Evolutionary conservation across 1,284 basidiomycete species (phyloP).

Genomic region (Boletus hoseneyae): DNA sequence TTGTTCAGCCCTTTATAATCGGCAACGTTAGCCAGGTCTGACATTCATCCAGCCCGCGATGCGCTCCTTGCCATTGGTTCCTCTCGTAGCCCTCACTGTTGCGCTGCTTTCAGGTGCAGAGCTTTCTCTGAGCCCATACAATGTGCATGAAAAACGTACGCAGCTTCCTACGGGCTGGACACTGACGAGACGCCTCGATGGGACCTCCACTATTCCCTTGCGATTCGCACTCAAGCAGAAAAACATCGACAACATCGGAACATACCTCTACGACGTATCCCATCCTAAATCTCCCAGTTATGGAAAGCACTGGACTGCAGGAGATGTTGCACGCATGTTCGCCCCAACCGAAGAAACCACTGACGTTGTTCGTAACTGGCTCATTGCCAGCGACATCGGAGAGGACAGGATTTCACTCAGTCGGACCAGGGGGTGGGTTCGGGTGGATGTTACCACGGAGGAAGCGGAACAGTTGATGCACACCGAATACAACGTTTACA

Average conservation of each 20-base stretch:
- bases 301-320: constrained; percentile 42
- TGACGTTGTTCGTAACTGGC: constrained; percentile 35
- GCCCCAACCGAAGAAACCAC: constrained; percentile 37
- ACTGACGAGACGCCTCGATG: too few species aligned
- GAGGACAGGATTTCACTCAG: constrained; percentile 13
- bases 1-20: too few species aligned
- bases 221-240: too few species aligned
- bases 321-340: constrained; percentile 38
- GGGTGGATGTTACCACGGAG: constrained; percentile 34
- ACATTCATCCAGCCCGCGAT: constrained; percentile 1
- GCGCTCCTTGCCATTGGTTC: background rate
- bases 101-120: constrained; percentile 9
- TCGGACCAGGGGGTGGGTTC: constrained; percentile 38
- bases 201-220: too few species aligned
- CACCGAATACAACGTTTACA: constrained; percentile 19
- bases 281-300: constrained; percentile 39
- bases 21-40: too few species aligned
- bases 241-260: too few species aligned
- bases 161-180: too few species aligned
- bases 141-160: too few species aligned
- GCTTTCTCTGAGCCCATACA: background rate
- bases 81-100: constrained; percentile 15
- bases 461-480: too few species aligned
- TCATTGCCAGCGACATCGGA: constrained; percentile 14
- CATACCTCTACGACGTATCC: too few species aligned